Evolutionary conservation across 108 stramenopile genomes (phyloP).

Genomic region (Nitzschia sp.): DNA sequence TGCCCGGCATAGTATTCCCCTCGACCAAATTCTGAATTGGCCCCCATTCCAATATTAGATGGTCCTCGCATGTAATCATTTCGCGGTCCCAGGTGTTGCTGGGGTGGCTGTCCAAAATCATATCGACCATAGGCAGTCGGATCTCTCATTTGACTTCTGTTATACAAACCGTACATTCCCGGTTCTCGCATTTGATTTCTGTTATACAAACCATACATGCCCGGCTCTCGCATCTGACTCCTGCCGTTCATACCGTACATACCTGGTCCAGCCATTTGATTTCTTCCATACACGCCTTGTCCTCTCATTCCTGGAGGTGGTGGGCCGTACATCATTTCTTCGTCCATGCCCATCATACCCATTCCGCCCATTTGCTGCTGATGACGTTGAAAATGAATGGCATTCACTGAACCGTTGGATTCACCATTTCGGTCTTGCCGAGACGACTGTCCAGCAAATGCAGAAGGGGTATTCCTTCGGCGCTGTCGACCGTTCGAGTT

Average conservation of each 20-base stretch:
- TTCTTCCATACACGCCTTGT: neutral
- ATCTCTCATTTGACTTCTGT: neutral
- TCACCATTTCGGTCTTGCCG: neutral
- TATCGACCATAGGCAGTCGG: neutral
- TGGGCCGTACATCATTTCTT: neutral
- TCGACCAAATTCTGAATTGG: neutral
- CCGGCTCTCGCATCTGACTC: neutral
- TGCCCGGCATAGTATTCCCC: neutral
- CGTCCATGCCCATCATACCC: neutral
- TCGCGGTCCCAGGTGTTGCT: neutral
- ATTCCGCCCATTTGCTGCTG: neutral
- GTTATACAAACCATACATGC: neutral
- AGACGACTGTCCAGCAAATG: no score
- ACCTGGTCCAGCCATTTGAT: neutral
- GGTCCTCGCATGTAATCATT: neutral
- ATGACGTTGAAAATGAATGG: no score
- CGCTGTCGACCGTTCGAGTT: neutral
- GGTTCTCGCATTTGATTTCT: neutral
- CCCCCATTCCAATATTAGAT: neutral
- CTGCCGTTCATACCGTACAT: neutral
- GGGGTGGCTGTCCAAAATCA: slow-evolving; percentile 2
- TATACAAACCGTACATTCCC: neutral
- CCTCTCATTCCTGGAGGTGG: no score
- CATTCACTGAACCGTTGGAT: neutral
- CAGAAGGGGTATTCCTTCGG: neutral